Percentiles rank a stretch among this genome's conserved stretches.
Conservation (phyloP, 306 rosid genomes). For the Cucurbita moschata region DNA sequence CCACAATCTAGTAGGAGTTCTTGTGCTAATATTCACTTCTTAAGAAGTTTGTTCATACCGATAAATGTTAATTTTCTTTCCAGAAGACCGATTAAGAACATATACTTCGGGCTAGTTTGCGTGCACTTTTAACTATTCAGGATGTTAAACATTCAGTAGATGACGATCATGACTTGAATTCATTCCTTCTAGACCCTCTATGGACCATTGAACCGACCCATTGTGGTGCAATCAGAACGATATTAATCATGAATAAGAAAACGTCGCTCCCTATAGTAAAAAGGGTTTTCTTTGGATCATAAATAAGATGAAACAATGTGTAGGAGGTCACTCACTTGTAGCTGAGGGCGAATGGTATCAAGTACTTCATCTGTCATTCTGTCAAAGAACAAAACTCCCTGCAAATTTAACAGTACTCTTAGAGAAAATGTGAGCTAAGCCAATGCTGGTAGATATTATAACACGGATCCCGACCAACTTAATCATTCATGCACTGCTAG, state of each 20-base stretch:
- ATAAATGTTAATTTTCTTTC: background rate
- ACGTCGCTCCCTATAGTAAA: background rate
- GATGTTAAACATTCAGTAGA: background rate
- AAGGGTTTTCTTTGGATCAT: background rate
- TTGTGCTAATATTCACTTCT: background rate
- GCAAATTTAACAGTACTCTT: conserved; percentile 12
- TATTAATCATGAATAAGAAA: background rate
- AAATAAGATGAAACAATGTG: background rate
- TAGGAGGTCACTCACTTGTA: conserved; percentile 36
- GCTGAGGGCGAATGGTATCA: conserved; percentile 35
- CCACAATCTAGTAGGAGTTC: background rate
- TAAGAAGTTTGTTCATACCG: background rate
- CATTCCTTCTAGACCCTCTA: background rate
- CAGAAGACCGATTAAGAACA: background rate
- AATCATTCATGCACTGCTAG: background rate
- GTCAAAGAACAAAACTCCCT: conserved; percentile 85
- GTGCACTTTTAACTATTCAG: background rate
- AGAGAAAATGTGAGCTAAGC: background rate
- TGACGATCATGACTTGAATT: background rate
- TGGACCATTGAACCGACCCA: background rate
- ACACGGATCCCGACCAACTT: background rate
- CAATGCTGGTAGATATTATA: background rate
- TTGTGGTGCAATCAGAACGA: background rate
- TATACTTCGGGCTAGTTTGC: background rate
- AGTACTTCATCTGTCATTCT: conserved; percentile 83